A percentile compares a stretch with the other conserved stretches of the same genome.
Conservation (phyloP, 768 basidiomycete genomes). For the Hypsizygus marmoreus region DNA sequence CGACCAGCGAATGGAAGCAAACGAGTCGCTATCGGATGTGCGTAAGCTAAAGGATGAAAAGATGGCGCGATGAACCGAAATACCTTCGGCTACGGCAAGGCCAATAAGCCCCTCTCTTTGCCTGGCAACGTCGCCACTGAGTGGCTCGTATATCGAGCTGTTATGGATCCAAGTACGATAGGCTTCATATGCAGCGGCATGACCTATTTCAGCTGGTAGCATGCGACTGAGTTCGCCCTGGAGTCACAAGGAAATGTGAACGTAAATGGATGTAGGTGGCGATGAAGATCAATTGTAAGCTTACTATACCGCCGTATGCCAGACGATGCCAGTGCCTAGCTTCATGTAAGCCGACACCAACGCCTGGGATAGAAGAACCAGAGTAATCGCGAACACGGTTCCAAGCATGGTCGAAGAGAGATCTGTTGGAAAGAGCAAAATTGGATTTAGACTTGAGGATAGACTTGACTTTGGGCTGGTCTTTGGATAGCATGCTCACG, state of each 20-base stretch:
- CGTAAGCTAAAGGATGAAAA: slow-evolving; percentile 5
- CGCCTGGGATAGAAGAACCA: slow-evolving; percentile 26
- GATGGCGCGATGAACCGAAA: slow-evolving; percentile 3
- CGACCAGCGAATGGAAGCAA: slow-evolving; percentile 55
- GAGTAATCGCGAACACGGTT: slow-evolving; percentile 45
- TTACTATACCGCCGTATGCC: slow-evolving; percentile 63
- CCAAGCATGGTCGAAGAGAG: slow-evolving; percentile 59
- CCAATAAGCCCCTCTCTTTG: slow-evolving; percentile 69
- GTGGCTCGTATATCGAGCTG: slow-evolving; percentile 52
- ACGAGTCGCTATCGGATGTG: slow-evolving; percentile 46
- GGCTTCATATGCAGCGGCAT: slow-evolving; percentile 79
- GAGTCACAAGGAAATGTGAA: neutral
- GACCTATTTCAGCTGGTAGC: slow-evolving; percentile 64
- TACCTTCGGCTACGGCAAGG: slow-evolving; percentile 74
- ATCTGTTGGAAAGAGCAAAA: slow-evolving; percentile 42
- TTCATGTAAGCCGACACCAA: slow-evolving; percentile 59
- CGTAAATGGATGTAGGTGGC: too few relatives aligned
- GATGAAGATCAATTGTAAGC: slow-evolving; percentile 13
- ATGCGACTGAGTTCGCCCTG: slow-evolving; percentile 56
- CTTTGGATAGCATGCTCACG: slow-evolving; percentile 41
- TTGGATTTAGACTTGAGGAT: slow-evolving; percentile 16
- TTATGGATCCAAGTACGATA: slow-evolving; percentile 68
- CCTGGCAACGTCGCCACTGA: slow-evolving; percentile 57
- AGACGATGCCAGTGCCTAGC: slow-evolving; percentile 67
- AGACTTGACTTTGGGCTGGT: slow-evolving; percentile 1